Conservation (phyloP, 495 filamentous ascomycete species). For the Aspergillus bridgeri region DNA sequence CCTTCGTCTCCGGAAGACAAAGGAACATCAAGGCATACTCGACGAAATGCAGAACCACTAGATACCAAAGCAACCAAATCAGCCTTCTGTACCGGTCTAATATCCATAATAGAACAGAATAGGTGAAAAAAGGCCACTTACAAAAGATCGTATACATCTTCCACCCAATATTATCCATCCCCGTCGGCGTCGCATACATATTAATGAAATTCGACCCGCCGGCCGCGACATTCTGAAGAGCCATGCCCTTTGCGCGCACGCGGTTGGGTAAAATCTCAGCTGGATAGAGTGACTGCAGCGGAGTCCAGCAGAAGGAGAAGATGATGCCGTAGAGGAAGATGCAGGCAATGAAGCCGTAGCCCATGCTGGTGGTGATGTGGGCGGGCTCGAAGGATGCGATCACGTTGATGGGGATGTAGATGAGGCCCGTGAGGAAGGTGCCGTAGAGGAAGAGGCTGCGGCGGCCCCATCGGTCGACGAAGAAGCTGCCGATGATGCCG, state of each 20-base stretch:
- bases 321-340: constrained; percentile 66
- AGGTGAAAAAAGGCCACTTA: not conserved
- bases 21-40: constrained; percentile 53
- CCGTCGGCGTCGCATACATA: constrained; percentile 49
- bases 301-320: constrained; percentile 60
- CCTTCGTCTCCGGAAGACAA: constrained; percentile 57
- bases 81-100: not conserved
- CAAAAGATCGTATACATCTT: constrained; percentile 64
- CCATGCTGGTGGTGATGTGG: constrained; percentile 57
- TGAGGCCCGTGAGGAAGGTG: constrained; percentile 43
- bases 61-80: not conserved
- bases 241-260: constrained; percentile 64
- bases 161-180: constrained; percentile 56
- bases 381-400: constrained; percentile 32
- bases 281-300: constrained; percentile 64
- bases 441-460: constrained; percentile 47
- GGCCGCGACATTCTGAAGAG: constrained; percentile 44
- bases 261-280: constrained; percentile 59
- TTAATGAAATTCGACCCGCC: constrained; percentile 54
- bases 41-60: constrained; percentile 47
- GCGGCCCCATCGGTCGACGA: constrained; percentile 54
- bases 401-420: constrained; percentile 52
- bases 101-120: not conserved
- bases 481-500: constrained; percentile 58
- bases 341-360: constrained; percentile 54